Conservation (phyloP, 345 rosid genomes). For the Bruguiera gymnorhiza region DNA sequence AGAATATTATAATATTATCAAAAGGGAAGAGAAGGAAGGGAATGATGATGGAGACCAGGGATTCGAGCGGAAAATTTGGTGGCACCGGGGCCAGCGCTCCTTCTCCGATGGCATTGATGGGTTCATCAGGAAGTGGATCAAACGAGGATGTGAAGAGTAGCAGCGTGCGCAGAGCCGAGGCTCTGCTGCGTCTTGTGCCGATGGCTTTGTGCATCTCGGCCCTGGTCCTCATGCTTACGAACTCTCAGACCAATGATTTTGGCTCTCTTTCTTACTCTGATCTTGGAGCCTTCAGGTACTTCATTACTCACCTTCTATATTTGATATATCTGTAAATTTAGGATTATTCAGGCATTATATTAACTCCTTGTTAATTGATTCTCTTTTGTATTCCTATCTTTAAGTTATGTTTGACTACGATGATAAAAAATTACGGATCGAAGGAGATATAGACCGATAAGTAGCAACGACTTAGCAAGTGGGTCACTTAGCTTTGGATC, state of each 20-base stretch:
- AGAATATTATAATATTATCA: no score
- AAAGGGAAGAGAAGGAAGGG: not conserved
- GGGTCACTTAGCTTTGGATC: no score
- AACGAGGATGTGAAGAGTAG: conserved; percentile 5
- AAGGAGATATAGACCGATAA: no score
- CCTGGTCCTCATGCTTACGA: conserved; percentile 65
- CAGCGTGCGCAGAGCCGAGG: conserved; percentile 41
- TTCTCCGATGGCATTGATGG: conserved; percentile 19
- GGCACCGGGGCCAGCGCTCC: conserved; percentile 15
- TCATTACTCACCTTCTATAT: no score
- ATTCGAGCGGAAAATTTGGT: not conserved
- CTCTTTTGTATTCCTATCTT: no score
- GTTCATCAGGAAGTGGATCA: conserved; percentile 7
- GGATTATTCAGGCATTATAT: no score
- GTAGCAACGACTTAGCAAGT: no score
- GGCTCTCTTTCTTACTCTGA: conserved; percentile 77
- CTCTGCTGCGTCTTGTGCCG: conserved; percentile 52
- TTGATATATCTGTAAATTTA: no score
- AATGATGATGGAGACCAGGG: conserved; percentile 16
- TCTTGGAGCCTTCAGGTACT: conserved; percentile 74
- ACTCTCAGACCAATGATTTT: conserved; percentile 55
- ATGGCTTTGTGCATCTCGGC: conserved; percentile 58
- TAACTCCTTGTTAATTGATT: no score
- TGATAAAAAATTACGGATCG: no score
- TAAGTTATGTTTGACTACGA: no score